Percentiles rank a stretch among this genome's conserved stretches.
Conservation (phyloP, 345 rosid genomes). For the Eucalyptus rudis region DNA sequence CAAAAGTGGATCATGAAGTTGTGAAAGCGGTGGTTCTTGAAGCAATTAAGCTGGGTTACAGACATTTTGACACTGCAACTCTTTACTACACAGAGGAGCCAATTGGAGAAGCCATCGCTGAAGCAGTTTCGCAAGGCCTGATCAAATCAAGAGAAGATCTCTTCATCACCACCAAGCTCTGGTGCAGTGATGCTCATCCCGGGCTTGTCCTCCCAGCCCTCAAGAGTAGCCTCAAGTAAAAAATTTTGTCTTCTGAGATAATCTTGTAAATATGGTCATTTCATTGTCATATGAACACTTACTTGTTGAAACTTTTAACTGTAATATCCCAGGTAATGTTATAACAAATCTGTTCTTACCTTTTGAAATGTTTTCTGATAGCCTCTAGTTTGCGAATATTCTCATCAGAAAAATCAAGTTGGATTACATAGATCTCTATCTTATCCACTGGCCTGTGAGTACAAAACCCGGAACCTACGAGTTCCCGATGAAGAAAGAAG, state of each 20-base stretch:
- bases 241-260: not conserved
- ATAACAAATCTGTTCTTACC: not conserved
- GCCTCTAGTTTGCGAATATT: not conserved
- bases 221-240: conserved; percentile 21
- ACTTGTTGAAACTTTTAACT: not conserved
- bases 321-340: not conserved
- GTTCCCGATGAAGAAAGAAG: conserved; percentile 59
- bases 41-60: conserved; percentile 27
- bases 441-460: conserved; percentile 87
- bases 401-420: conserved; percentile 45
- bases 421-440: conserved; percentile 62
- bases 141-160: conserved; percentile 37
- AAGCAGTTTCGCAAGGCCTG: conserved; percentile 24
- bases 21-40: conserved; percentile 10
- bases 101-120: conserved; percentile 29
- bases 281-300: not conserved
- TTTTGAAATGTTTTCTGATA: not conserved
- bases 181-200: conserved; percentile 47
- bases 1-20: not conserved
- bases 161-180: conserved; percentile 46
- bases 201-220: conserved; percentile 38
- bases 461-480: conserved; percentile 42
- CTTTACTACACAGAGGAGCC: conserved; percentile 18
- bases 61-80: conserved; percentile 36
- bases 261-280: not conserved